A percentile compares a stretch with the other conserved stretches of the same genome.
phyloP scores from a whole-genome alignment of 1,139 yeast genomes.

The Candida sanyaensis region DNA sequence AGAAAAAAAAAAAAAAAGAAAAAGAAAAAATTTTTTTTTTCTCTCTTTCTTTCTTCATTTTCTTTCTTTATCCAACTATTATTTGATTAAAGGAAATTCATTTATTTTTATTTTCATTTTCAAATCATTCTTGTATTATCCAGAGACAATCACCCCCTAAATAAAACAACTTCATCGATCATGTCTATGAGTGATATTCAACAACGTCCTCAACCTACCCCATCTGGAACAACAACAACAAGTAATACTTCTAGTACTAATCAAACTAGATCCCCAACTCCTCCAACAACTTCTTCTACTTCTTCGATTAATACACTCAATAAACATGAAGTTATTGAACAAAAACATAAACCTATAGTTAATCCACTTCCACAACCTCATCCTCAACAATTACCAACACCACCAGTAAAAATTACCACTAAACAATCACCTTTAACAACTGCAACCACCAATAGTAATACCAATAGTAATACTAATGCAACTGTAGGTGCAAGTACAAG shows the following conservation, averaged over 20 bases:
- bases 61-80: too few species aligned
- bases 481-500: slow-evolving; percentile 52
- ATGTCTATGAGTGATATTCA: slow-evolving; percentile 21
- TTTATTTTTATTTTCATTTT: not conserved
- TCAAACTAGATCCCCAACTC: not conserved
- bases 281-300: not conserved
- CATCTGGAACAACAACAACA: slow-evolving; percentile 8
- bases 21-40: too few species aligned
- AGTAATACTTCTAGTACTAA: slow-evolving; percentile 3
- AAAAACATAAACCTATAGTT: not conserved
- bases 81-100: not conserved
- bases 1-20: too few species aligned
- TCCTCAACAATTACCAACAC: slow-evolving; percentile 14
- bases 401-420: slow-evolving; percentile 12
- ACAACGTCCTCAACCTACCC: slow-evolving; percentile 15
- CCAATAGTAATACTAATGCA: slow-evolving; percentile 26
- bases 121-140: too few species aligned
- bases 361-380: slow-evolving; percentile 2
- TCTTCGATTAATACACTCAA: slow-evolving; percentile 1
- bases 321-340: not conserved
- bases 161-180: not conserved
- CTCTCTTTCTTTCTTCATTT: too few species aligned
- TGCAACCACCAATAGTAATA: slow-evolving; percentile 2
- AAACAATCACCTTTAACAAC: slow-evolving; percentile 5
- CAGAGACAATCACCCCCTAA: too few species aligned